Evolutionary conservation across 495 filamentous ascomycete genomes (phyloP).

Genomic region (Penicillium bovifimosum): DNA sequence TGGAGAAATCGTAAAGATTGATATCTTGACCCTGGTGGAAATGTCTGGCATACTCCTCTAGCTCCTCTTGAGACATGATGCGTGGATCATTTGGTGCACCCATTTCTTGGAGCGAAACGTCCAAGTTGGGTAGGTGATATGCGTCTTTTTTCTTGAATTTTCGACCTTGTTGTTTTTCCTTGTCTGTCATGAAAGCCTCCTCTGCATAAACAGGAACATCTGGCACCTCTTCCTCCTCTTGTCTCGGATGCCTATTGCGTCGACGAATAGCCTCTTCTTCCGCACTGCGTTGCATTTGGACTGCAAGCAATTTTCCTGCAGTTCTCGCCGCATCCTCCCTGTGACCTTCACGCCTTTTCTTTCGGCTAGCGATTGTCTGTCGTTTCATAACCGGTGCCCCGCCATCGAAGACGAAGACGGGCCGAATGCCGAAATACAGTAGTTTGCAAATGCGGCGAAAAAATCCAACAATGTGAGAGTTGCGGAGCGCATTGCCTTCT

Average conservation of each 20-base stretch:
- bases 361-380: conserved; percentile 76
- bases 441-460: conserved; percentile 97
- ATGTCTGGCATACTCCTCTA: conserved; percentile 87
- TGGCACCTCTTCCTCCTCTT: conserved; percentile 63
- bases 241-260: conserved; percentile 41
- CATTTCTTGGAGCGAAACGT: conserved; percentile 71
- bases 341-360: conserved; percentile 76
- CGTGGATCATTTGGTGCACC: conserved; percentile 85
- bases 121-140: conserved; percentile 87
- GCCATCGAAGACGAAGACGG: conserved; percentile 97
- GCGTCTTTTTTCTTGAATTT: conserved; percentile 86
- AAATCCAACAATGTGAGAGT: conserved; percentile 93
- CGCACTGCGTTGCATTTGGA: conserved; percentile 83
- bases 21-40: conserved; percentile 93
- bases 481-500: conserved; percentile 93
- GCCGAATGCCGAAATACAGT: conserved; percentile 90
- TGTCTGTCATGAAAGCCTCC: conserved; percentile 72
- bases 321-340: conserved; percentile 89
- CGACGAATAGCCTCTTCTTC: conserved; percentile 74
- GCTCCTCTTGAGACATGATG: conserved; percentile 88
- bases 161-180: conserved; percentile 67
- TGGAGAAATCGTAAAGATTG: conserved; percentile 96
- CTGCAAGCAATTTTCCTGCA: conserved; percentile 80
- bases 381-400: conserved; percentile 88
- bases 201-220: conserved; percentile 82